phyloP scores from a whole-genome alignment of 2,329 filamentous ascomycete species.

The Aureobasidium sp. region DNA sequence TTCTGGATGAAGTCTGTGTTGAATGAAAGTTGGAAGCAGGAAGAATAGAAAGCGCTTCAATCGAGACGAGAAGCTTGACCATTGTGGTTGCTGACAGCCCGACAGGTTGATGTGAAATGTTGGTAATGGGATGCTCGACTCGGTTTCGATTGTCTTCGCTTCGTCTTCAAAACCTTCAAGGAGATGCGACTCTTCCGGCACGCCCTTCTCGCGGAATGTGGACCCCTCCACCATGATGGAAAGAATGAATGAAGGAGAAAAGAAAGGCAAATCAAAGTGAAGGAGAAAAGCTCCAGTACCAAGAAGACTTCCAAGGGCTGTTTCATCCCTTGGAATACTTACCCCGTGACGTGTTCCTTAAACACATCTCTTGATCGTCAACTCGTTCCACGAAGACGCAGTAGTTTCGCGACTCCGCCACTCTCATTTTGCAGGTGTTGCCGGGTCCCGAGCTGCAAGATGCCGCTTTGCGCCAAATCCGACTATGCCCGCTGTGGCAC shows the following conservation, averaged over 20 bases:
- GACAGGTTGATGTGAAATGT: conserved; percentile 2
- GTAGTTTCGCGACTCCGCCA: background rate
- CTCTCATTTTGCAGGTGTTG: background rate
- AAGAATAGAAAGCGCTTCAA: conserved; percentile 6
- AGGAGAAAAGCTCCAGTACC: background rate
- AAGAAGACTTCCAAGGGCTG: background rate
- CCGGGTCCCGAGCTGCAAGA: background rate
- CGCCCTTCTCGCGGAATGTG: conserved; percentile 7
- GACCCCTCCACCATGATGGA: background rate
- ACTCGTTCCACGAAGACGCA: background rate
- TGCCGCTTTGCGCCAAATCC: background rate
- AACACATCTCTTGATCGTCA: background rate
- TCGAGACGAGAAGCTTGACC: background rate
- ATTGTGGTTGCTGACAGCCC: background rate
- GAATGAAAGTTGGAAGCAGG: conserved; percentile 9
- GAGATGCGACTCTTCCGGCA: conserved; percentile 8
- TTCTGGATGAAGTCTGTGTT: background rate
- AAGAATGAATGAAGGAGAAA: background rate
- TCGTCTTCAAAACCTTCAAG: conserved; percentile 3
- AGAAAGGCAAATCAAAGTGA: background rate
- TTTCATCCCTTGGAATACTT: background rate
- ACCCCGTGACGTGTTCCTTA: background rate
- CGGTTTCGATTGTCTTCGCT: background rate
- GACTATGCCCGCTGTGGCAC: background rate
- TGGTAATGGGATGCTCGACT: background rate